Base-by-base conservation (phyloP, 2,329 filamentous ascomycete species). In the Aureobasidium sp. region DNA sequence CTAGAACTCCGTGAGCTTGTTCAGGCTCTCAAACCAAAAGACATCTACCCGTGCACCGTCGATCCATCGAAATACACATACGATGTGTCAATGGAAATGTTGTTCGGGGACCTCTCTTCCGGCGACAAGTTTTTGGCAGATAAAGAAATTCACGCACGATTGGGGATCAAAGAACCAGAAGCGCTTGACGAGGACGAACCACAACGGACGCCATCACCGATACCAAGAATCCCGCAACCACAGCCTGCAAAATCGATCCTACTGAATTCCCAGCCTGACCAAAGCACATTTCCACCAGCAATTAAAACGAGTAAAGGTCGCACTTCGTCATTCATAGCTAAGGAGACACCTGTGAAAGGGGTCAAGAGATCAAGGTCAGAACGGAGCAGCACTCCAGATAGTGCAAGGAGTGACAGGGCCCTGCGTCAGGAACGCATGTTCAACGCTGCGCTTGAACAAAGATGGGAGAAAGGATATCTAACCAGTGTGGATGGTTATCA, bases 31-130 rank as follows among this genome's bases (percentile, higher is more conserved):
- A 78, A 72, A 24, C 90, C 90, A 0, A 80, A 71, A 40, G 89
- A 96, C 61, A 74, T 96, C 2, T 86, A 85, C 73, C 89, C 90
- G 0, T 95, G 90, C 63, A 95, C 89, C 0, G 70, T 75, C 2
- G 77, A 88, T 56, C 68, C 77, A 14, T 61, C 67, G 0, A 70
- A 71, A 1, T 96, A 90, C 90, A 71, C 71, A 24, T 73, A 82
- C 56, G 68, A 70, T 6, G 69, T 83, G 6, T 84, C 81, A 5
- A 86, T 95, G 58, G 59, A 71, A n/a, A 70, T 67, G 0, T 73
- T 95, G 0, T 95, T 95, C 61, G 86, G 87, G 0, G 67, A 80
- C 19, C 70, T 81, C 24, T 95, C 89, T 65, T 80, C 79, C 0
- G 76, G 72, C 0, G 64, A 72, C 0, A 57, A 58, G 0, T 94